phyloP scores from a whole-genome alignment of 148 eudicot genomes.

The Cornus controversa region DNA sequence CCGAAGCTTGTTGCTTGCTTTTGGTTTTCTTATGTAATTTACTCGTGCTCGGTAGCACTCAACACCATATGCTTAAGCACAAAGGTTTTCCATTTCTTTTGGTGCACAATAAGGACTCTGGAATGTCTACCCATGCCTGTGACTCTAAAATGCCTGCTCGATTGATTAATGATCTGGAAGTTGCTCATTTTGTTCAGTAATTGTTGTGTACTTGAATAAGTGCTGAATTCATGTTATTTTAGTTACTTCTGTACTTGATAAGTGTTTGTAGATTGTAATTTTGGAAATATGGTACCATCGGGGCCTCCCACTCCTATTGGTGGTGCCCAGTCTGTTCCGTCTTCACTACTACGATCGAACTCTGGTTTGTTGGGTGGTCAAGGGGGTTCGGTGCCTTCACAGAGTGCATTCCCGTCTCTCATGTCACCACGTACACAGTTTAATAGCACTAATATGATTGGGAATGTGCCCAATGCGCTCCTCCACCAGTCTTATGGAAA shows the following conservation, averaged over 20 bases:
- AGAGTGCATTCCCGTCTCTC: constrained; percentile 53
- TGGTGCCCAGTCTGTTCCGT: constrained; percentile 52
- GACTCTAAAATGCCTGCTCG: background rate
- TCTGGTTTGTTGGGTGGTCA: constrained; percentile 65
- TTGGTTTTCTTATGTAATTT: constrained; percentile 24
- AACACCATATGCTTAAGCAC: constrained; percentile 27
- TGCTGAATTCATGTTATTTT: constrained; percentile 28
- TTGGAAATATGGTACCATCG: constrained; percentile 59
- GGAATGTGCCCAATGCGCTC: constrained; percentile 64
- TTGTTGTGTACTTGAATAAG: constrained; percentile 10
- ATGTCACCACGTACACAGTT: constrained; percentile 60
- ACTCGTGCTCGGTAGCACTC: constrained; percentile 23
- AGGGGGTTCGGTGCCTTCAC: constrained; percentile 59
- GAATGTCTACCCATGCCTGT: constrained; percentile 22
- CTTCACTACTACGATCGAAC: constrained; percentile 56
- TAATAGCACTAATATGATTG: constrained; percentile 63
- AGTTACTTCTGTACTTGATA: constrained; percentile 23
- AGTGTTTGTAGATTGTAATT: constrained; percentile 16
- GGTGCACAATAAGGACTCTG: constrained; percentile 26
- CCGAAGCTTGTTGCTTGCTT: constrained; percentile 32
- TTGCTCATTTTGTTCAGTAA: constrained; percentile 14
- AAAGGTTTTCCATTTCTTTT: constrained; percentile 27
- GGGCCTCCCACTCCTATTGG: constrained; percentile 71
- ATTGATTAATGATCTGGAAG: constrained; percentile 1
- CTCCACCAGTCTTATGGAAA: constrained; percentile 62